Evolutionary conservation across 164 flowering plant genomes (phyloP).

Genomic region (Nymphaea thermarum): DNA sequence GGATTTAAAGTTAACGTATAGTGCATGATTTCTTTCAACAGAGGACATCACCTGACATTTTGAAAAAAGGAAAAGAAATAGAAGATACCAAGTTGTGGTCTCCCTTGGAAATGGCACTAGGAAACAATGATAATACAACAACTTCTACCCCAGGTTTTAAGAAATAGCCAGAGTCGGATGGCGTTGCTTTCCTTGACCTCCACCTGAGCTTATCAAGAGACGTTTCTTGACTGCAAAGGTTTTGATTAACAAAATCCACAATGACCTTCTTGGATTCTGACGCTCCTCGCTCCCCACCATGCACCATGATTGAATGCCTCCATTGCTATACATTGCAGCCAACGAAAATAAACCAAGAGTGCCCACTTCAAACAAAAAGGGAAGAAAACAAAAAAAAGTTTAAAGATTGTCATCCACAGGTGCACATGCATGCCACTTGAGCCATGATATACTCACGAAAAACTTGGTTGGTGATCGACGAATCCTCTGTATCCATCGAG

Average conservation of each 20-base stretch:
- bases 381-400: no score
- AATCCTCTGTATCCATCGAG: not conserved
- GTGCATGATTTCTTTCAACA: no score
- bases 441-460: no score
- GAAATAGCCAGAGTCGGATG: slow-evolving; percentile 51
- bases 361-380: no score
- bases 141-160: slow-evolving; percentile 71
- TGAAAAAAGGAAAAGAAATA: not conserved
- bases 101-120: slow-evolving; percentile 12
- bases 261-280: slow-evolving; percentile 35
- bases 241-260: slow-evolving; percentile 25
- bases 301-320: slow-evolving; percentile 50
- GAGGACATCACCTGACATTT: no score
- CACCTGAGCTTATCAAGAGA: slow-evolving; percentile 37
- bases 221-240: slow-evolving; percentile 20
- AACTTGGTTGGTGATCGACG: not conserved
- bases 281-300: slow-evolving; percentile 46
- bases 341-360: no score
- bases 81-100: slow-evolving; percentile 17
- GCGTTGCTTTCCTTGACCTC: slow-evolving; percentile 55
- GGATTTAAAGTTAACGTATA: no score
- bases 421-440: no score
- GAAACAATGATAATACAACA: slow-evolving; percentile 30
- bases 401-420: no score
- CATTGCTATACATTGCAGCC: slow-evolving; percentile 40